A percentile compares a stretch with the other conserved stretches of the same genome.
These are phyloP conservation scores for Micractinium sp. DNA, from an alignment of 139 green algal species.

Conservation along the genomic window DNA sequence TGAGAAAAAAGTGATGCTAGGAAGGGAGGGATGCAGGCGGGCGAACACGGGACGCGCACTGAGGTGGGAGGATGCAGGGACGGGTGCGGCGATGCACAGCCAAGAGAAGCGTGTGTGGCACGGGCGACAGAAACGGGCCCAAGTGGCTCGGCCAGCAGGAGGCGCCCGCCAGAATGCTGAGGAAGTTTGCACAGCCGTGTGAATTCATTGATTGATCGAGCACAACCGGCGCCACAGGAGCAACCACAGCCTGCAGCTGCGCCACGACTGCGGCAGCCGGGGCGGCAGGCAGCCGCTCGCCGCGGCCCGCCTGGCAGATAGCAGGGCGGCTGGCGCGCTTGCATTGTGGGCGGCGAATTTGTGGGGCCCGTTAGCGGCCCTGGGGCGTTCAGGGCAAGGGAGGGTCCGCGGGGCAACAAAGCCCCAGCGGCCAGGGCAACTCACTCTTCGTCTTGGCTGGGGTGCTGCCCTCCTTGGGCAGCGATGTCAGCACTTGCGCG, in stretches of 20 bases:
- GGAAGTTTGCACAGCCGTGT: too few species aligned
- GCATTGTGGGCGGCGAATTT: background rate
- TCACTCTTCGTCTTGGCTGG: conserved; percentile 50
- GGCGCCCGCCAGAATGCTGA: too few species aligned
- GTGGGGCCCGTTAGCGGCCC: background rate
- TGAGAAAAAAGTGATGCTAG: too few species aligned
- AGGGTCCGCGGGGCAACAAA: background rate
- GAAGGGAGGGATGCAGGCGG: too few species aligned
- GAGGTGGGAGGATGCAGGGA: too few species aligned
- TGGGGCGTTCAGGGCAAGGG: background rate
- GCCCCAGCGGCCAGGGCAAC: background rate
- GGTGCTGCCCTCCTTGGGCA: background rate
- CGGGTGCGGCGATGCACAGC: background rate
- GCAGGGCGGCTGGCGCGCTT: background rate
- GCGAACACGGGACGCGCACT: too few species aligned
- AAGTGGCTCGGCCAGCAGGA: too few species aligned
- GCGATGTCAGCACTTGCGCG: conserved; percentile 36
- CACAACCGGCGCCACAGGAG: too few species aligned
- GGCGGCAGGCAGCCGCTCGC: background rate
- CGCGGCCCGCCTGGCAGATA: background rate
- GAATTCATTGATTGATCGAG: too few species aligned
- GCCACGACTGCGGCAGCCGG: background rate
- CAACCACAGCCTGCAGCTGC: too few species aligned
- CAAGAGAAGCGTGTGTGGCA: too few species aligned
- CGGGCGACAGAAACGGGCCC: too few species aligned